A percentile compares a stretch with the other conserved stretches of the same genome.
Conservation (phyloP, 768 basidiomycete species). For the Leucogyrophana mollusca region DNA sequence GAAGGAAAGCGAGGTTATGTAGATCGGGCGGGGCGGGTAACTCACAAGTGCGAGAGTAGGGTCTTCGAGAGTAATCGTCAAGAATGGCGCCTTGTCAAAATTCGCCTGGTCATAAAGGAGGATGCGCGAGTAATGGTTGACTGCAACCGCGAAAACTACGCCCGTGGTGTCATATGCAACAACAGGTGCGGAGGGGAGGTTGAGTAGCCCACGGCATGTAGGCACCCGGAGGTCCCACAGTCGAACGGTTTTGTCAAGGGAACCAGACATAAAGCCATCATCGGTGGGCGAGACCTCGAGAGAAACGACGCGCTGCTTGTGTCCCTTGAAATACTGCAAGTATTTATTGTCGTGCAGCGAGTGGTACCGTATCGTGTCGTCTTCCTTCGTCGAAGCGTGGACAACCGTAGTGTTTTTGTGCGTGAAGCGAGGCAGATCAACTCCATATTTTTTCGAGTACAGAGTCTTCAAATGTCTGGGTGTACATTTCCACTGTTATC, state of each 20-base stretch:
- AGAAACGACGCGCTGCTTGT: constrained; percentile 85
- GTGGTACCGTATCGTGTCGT: constrained; percentile 93
- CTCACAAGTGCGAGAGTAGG: constrained; percentile 69
- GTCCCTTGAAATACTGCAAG: constrained; percentile 93
- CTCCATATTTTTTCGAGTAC: constrained; percentile 95
- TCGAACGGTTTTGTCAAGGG: constrained; percentile 91
- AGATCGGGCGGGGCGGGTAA: constrained; percentile 84
- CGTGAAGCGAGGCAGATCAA: constrained; percentile 91
- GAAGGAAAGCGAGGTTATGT: constrained; percentile 89
- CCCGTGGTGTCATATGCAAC: constrained; percentile 84
- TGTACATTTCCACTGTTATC: constrained; percentile 26
- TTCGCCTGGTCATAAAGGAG: constrained; percentile 83
- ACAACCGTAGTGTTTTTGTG: constrained; percentile 85
- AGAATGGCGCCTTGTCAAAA: constrained; percentile 91
- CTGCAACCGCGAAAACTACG: constrained; percentile 82
- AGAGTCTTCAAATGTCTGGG: constrained; percentile 71
- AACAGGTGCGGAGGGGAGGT: constrained; percentile 71
- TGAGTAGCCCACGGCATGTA: constrained; percentile 74
- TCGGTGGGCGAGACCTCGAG: constrained; percentile 90
- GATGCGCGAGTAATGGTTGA: constrained; percentile 80
- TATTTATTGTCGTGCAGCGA: constrained; percentile 97
- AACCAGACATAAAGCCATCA: constrained; percentile 94
- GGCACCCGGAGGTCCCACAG: constrained; percentile 91
- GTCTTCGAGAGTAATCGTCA: constrained; percentile 80
- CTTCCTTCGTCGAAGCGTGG: constrained; percentile 92